Conservation (phyloP, 1,284 basidiomycete genomes). For the Malassezia japonica region DNA sequence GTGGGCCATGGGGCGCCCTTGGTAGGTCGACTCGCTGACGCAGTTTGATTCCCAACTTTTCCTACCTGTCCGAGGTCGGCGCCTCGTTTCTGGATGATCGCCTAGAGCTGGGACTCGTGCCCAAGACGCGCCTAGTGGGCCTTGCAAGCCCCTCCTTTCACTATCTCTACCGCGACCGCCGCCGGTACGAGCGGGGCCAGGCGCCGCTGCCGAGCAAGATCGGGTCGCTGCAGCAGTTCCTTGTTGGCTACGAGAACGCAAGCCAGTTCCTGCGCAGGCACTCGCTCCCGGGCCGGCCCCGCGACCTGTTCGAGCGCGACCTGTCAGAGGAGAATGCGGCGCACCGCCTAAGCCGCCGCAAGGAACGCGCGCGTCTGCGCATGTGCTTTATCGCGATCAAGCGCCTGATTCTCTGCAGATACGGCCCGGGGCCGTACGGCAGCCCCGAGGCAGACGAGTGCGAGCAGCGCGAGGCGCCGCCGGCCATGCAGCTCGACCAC, state of each 20-base stretch:
- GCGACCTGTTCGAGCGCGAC: slow-evolving; percentile 53
- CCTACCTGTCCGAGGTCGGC: slow-evolving; percentile 60
- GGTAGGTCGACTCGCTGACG: slow-evolving; percentile 21
- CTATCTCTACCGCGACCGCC: slow-evolving; percentile 37
- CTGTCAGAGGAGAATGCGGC: slow-evolving; percentile 65
- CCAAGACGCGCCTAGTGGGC: slow-evolving; percentile 70
- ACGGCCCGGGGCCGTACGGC: slow-evolving; percentile 62
- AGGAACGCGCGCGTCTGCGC: slow-evolving; percentile 30
- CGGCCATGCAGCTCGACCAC: slow-evolving; percentile 55
- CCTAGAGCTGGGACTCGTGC: slow-evolving; percentile 68
- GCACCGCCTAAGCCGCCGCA: slow-evolving; percentile 36
- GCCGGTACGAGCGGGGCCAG: slow-evolving; percentile 23
- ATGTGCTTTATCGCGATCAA: slow-evolving; percentile 36
- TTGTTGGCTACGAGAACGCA: slow-evolving; percentile 75
- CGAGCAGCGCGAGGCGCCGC: slow-evolving; percentile 45
- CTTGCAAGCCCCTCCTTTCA: slow-evolving; percentile 55
- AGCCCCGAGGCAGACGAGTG: slow-evolving; percentile 28
- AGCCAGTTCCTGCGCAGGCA: slow-evolving; percentile 74
- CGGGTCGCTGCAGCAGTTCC: slow-evolving; percentile 78
- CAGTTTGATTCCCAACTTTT: slow-evolving; percentile 44
- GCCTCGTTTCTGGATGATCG: slow-evolving; percentile 73
- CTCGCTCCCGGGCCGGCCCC: slow-evolving; percentile 75
- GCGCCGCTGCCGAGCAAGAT: slow-evolving; percentile 51
- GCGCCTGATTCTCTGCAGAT: slow-evolving; percentile 53
- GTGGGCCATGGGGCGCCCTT: slow-evolving; percentile 48